Base-by-base conservation (phyloP, 192 early-diverging fungal species). In the Rhizoclosmatium sp. region DNA sequence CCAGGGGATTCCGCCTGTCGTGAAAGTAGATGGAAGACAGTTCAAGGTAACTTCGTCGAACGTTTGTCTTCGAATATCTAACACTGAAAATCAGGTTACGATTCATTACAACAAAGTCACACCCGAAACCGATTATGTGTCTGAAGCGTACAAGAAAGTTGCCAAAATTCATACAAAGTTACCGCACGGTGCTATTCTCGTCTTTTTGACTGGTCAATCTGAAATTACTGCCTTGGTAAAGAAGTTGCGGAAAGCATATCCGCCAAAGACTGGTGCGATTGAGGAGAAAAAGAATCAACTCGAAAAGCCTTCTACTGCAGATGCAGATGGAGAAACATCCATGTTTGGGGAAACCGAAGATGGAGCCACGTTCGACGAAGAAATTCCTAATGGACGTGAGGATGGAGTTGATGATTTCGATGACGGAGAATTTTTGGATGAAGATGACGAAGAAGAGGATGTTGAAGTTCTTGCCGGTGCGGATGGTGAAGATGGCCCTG, bases 51-150 rank as follows among this genome's bases (percentile, higher is more conserved):
- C 14, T 42, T 39, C 65, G 23, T 65, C 19, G 39, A n/a, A n/a
- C 46, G 75, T 3, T 73, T 21, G 40, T 23, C 12, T 69, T 61
- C 19, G 60, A 31, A 31, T 31, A 41, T 31, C 31, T 31, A 31
- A 31, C 0, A 31, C 31, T 31, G 31, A 54, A 31, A 73, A n/a
- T 16, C 75, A 93, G 84, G 92, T 96, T 4, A 87, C 89, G 0
- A 89, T 97, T 48, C 97, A 98, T 82, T 99, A 97, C 77, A 98
- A 95, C 87, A 92, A 93, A 68, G 86, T 91, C 40, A 99, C 98
- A 3, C 96, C 98, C 2, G 91, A 93, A 47, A 62, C 88, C 9
- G 94, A 97, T 81, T 95, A 99, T 81, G 86, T 99, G 12, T 78
- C 76, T 3, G 97, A 99, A 82, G 95, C 93, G 0, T 93, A 90